Conservation (phyloP, 805 yeast species). For the Ogataea populi-albae region DNA sequence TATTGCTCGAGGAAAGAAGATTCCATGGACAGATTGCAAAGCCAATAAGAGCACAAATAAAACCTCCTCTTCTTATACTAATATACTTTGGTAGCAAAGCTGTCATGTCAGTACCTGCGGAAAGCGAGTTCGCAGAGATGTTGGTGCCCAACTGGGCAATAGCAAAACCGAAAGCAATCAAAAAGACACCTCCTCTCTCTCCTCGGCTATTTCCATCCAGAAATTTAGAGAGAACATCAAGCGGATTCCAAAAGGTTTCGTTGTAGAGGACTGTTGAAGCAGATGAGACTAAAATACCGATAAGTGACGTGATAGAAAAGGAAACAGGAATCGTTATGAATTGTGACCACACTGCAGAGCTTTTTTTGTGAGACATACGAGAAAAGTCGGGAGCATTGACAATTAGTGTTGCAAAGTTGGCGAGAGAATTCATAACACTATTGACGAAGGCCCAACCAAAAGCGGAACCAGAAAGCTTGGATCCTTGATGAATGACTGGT, state of each 20-base stretch:
- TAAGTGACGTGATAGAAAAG: slow-evolving; percentile 76
- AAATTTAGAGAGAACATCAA: slow-evolving; percentile 67
- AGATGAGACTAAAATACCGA: slow-evolving; percentile 82
- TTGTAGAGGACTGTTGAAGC: slow-evolving; percentile 69
- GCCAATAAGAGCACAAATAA: slow-evolving; percentile 69
- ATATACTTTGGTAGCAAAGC: slow-evolving; percentile 61
- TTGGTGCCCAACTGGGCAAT: slow-evolving; percentile 79
- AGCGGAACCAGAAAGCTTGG: slow-evolving; percentile 52
- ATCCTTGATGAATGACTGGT: slow-evolving; percentile 57
- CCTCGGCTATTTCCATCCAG: slow-evolving; percentile 54
- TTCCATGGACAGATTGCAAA: slow-evolving; percentile 83
- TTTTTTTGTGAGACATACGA: slow-evolving; percentile 65
- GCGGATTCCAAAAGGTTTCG: slow-evolving; percentile 77
- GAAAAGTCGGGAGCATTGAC: slow-evolving; percentile 88
- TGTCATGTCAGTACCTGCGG: slow-evolving; percentile 72
- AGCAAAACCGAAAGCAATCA: slow-evolving; percentile 67
- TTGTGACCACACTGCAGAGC: slow-evolving; percentile 55
- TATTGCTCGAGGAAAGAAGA: slow-evolving; percentile 62
- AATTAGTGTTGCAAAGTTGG: slow-evolving; percentile 87
- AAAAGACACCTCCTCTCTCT: slow-evolving; percentile 76
- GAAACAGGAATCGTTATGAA: slow-evolving; percentile 67
- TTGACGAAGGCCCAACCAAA: slow-evolving; percentile 82
- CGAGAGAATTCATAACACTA: slow-evolving; percentile 74
- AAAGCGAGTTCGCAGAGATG: slow-evolving; percentile 66
- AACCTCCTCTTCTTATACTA: slow-evolving; percentile 78